Base-by-base conservation (phyloP, 768 basidiomycete genomes). In the Mycena floridula region DNA sequence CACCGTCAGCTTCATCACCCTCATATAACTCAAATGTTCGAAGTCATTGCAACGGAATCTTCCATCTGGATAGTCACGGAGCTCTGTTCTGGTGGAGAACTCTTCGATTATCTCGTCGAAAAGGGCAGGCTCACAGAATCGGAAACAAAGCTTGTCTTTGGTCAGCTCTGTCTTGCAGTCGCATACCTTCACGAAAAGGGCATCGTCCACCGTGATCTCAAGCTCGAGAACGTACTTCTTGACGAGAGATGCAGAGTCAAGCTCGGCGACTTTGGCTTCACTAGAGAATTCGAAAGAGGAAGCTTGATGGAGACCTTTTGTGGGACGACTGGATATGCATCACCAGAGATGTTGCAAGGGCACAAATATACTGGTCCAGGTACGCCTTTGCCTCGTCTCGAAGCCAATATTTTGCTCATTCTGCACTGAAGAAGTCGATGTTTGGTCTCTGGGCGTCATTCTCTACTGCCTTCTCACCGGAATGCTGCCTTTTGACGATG, bases 61-160 rank as follows among this genome's bases (percentile, higher is more conserved):
- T 78, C 81, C 51, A 94, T 99, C 59, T 98, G 93, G 92, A 91
- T 99, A 46, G 86, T 99, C 35, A 90, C 93, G 13, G 96, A 99
- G 59, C 82, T 99, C 25, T 98, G 96, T 64, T 85, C 82, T 37
- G 96, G 96, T 8, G 96, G 96, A 30, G 96, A 99, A 63, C 78
- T 99, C 23, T 99, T 97, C 64, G 96, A 98, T 65, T 98, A 98
- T 59, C 83, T 99, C 20, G 90, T 87, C 12, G 96, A 99, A 70
- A 89, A 95, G 55, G 90, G 92, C 18, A 77, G 94, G 3, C 62
- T 98, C 43, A 67, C 77, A 18, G 91, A 95, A 62, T 78, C 82
- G 32, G 96, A 99, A 65, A 73, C 90, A 4, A 79, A 79, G 54
- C 66, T 85, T 18, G 65, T 98, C n/a, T 96, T 99, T 58, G 95